Evolutionary conservation across 257 asterid species (phyloP).

Genomic region (Rhazya stricta): DNA sequence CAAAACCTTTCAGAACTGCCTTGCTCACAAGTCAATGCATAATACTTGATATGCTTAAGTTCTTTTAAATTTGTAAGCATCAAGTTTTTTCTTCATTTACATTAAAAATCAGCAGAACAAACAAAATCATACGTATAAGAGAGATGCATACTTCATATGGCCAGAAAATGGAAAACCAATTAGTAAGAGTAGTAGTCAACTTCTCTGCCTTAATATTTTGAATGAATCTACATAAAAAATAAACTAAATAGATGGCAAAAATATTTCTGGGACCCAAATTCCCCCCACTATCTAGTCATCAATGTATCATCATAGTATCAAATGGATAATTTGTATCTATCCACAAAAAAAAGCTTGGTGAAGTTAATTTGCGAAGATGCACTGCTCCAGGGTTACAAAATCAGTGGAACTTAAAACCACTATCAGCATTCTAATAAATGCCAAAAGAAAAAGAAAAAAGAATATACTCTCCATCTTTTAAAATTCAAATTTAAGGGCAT

Average conservation of each 20-base stretch:
- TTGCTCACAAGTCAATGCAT: background rate
- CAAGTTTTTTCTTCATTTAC: too few relatives aligned
- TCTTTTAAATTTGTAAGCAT: too few relatives aligned
- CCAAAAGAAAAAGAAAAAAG: conserved; percentile 9
- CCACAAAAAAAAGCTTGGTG: conserved; percentile 3
- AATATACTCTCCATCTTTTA: background rate
- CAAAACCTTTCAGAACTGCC: background rate
- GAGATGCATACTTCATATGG: background rate
- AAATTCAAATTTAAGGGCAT: conserved; percentile 7
- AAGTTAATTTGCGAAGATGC: background rate
- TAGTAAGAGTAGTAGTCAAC: background rate
- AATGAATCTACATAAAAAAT: background rate
- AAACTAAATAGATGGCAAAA: background rate
- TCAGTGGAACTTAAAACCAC: conserved; percentile 1
- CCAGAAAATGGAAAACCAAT: background rate
- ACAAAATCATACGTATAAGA: background rate
- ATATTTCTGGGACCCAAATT: background rate
- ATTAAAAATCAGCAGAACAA: too few relatives aligned
- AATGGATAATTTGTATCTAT: conserved; percentile 9
- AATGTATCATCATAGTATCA: background rate
- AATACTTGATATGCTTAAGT: background rate
- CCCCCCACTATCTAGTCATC: conserved; percentile 13
- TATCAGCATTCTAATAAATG: conserved; percentile 8
- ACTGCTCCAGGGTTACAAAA: conserved; percentile 9
- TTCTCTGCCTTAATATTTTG: background rate